Evolutionary conservation across 169 alveolate genomes (phyloP), one percentile per base, ranked within the genome.

Genomic region (Eimeria necatrix): DNA sequence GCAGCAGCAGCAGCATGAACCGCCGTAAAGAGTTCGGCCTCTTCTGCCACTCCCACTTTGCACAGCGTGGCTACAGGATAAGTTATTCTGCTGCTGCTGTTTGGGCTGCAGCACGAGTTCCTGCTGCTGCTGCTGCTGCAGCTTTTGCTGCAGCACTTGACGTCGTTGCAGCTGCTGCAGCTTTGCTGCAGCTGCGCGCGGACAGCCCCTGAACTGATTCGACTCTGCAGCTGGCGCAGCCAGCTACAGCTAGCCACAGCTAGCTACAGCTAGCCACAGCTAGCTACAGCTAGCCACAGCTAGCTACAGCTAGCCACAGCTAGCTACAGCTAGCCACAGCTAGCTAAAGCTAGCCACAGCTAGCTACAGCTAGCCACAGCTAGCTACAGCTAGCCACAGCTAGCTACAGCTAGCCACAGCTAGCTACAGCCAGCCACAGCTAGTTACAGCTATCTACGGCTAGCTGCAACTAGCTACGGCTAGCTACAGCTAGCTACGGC

Each of bases 1-100:
- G 78, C 78, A 68, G 68, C 68, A 56, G 68, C 68, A 56, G 68
- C 68, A 56, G 83, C 83, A 26, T 20, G 4, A 32, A 18, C 74
- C 74, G 22, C 22, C 8, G 2, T 18, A 64, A 64, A 22, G 18
- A 9, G 14, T 14, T 59, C 70, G 14, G 70, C 20, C 70, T 16
- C 14, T 16, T 4, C 14, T 14, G 22, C 68, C 68, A 56, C 18
- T 12, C 68, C 22, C 2, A 56, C 22, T 56, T 16, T 56, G 68
- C 68, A 56, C 41, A 32, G 41, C 41, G 41, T 32, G 41, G 3
- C 41, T 32, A 18, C 68, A 56, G 68, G 20, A 18, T 18, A 56
- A 56, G 68, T 56, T 10, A 10, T 56, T 10, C 68, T 56, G 68
- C 68, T 12, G 68, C 68, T 12, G 20, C 22, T 56, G 68, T 56